Conservation (phyloP, 768 basidiomycete species). For the Suillus discolor region DNA sequence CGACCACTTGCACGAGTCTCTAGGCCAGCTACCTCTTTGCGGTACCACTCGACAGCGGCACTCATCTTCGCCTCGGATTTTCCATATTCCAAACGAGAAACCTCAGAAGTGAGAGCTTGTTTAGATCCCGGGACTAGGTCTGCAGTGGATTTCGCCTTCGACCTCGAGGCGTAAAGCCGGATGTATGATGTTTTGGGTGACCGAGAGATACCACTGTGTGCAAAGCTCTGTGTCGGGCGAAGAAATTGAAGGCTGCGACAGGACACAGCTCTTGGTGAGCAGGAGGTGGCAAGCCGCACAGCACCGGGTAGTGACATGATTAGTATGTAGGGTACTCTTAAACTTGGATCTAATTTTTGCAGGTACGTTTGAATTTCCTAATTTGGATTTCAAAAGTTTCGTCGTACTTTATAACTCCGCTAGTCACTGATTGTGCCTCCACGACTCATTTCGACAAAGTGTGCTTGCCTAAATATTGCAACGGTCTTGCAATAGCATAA, state of each 20-base stretch:
- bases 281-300: neutral
- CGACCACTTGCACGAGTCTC: constrained; percentile 77
- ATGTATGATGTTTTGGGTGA: neutral
- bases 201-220: neutral
- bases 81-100: constrained; percentile 59
- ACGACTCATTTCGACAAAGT: too few relatives aligned
- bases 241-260: neutral
- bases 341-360: too few relatives aligned
- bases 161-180: constrained; percentile 32
- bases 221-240: neutral
- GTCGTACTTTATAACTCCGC: too few relatives aligned
- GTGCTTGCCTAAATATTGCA: too few relatives aligned
- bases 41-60: constrained; percentile 68
- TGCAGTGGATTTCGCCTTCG: constrained; percentile 50
- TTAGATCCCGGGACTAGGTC: constrained; percentile 70
- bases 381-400: too few relatives aligned
- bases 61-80: constrained; percentile 68
- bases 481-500: too few relatives aligned
- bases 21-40: constrained; percentile 71
- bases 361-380: too few relatives aligned
- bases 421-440: too few relatives aligned
- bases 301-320: constrained; percentile 9
- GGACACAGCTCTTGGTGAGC: neutral
- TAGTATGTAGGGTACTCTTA: neutral
- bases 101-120: constrained; percentile 55